Conservation (phyloP, 1,284 basidiomycete species). For the Heterobasidion irregulare region DNA sequence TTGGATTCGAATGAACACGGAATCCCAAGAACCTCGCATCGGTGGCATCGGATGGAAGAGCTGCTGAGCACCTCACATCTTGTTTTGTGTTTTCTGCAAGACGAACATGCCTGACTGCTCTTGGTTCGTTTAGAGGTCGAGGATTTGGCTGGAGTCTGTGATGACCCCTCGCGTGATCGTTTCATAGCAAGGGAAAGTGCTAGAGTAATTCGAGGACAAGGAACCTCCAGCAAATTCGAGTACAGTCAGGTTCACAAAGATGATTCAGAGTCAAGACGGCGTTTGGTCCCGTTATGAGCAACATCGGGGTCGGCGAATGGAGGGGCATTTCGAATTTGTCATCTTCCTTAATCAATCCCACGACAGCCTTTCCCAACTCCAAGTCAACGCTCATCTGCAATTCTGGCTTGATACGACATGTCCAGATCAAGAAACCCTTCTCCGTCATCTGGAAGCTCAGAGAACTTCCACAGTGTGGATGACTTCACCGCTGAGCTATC, state of each 20-base stretch:
- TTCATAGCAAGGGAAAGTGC: slow-evolving; percentile 2
- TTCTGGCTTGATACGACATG: too few relatives aligned
- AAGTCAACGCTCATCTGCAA: too few relatives aligned
- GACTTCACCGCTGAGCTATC: slow-evolving; percentile 8
- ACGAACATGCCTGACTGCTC: slow-evolving; percentile 28
- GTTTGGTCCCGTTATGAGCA: too few relatives aligned
- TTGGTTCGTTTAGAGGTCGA: slow-evolving; percentile 25
- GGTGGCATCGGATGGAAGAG: too few relatives aligned
- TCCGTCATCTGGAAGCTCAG: neutral
- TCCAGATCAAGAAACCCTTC: neutral
- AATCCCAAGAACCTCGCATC: slow-evolving; percentile 31
- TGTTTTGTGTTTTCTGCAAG: slow-evolving; percentile 35
- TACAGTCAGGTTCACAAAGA: too few relatives aligned
- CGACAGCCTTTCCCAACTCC: too few relatives aligned
- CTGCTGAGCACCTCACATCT: slow-evolving; percentile 32
- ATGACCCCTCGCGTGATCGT: slow-evolving; percentile 1
- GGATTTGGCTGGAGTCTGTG: neutral
- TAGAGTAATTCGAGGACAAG: too few relatives aligned
- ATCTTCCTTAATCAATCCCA: too few relatives aligned
- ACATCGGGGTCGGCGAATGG: too few relatives aligned
- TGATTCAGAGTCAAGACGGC: too few relatives aligned
- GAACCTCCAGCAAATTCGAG: too few relatives aligned
- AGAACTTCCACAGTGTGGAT: slow-evolving; percentile 11
- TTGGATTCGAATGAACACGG: slow-evolving; percentile 27
- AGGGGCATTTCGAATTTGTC: too few relatives aligned